Evolutionary conservation across 139 green algal genomes (phyloP).

Genomic region (Coelastrella sp.): DNA sequence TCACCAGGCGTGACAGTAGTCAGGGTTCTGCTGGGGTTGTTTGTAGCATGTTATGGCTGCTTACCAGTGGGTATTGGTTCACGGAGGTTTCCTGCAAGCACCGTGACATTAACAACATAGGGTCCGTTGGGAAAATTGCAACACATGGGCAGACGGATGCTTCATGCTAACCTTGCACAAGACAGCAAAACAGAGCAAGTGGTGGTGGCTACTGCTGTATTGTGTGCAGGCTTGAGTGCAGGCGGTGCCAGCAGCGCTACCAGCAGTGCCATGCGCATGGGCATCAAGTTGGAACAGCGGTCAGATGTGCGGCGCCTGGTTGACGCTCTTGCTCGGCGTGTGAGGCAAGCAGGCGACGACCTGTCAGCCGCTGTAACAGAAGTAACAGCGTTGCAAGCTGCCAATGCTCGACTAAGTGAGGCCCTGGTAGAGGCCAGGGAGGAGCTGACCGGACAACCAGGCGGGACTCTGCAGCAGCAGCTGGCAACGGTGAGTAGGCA

Average conservation of each 20-base stretch:
- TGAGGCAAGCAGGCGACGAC: slow-evolving; percentile 48
- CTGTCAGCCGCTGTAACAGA: slow-evolving; percentile 44
- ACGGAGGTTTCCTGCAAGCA: too few species aligned
- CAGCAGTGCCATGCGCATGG: slow-evolving; percentile 56
- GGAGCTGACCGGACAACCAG: slow-evolving; percentile 7
- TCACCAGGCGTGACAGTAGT: too few species aligned
- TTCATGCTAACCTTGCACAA: neutral
- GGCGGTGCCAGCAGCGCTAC: slow-evolving; percentile 1
- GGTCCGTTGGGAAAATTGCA: neutral
- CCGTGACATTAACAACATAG: too few species aligned
- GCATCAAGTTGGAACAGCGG: slow-evolving; percentile 66
- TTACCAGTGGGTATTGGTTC: too few species aligned
- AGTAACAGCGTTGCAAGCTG: slow-evolving; percentile 12
- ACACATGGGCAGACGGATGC: neutral
- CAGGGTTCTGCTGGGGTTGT: too few species aligned
- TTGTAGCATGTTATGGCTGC: too few species aligned
- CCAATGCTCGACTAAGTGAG: slow-evolving; percentile 15
- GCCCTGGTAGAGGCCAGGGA: slow-evolving; percentile 15
- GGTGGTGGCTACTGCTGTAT: neutral
- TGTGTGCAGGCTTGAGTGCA: neutral
- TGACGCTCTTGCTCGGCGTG: slow-evolving; percentile 42
- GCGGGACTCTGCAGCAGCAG: neutral
- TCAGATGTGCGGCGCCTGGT: slow-evolving; percentile 64
- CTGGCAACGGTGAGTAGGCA: slow-evolving; percentile 25
- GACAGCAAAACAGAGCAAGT: too few species aligned